A percentile compares a stretch with the other conserved stretches of the same genome.
Conservation (phyloP, 2,329 filamentous ascomycete species). For the Boeremia exigua region DNA sequence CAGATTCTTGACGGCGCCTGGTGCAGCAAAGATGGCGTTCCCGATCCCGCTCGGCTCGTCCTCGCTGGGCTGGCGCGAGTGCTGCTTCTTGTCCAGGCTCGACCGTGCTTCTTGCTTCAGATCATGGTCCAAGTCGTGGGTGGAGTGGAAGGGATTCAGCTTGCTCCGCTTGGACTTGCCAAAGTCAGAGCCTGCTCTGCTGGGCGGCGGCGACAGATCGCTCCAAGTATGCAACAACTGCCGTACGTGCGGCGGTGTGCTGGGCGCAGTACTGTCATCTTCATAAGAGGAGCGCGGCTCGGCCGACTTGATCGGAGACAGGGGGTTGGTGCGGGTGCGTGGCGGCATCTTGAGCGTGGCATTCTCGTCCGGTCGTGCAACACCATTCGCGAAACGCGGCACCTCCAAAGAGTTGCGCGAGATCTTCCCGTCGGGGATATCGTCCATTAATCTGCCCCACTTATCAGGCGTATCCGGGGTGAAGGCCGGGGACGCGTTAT, state of each 20-base stretch:
- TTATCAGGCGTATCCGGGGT: conserved; percentile 53
- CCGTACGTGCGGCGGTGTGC: conserved; percentile 42
- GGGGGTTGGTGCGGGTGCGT: conserved; percentile 21
- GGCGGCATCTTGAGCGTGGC: conserved; percentile 30
- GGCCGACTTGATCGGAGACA: conserved; percentile 30
- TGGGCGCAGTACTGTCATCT: conserved; percentile 48
- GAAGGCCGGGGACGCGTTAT: conserved; percentile 45
- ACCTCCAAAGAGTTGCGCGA: conserved; percentile 36
- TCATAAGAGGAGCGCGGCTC: conserved; percentile 50
- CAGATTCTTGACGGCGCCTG: conserved; percentile 41
- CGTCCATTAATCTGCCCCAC: conserved; percentile 39
- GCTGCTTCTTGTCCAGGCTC: conserved; percentile 32
- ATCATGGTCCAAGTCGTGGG: conserved; percentile 37
- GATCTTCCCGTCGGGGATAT: conserved; percentile 25
- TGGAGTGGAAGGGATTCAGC: conserved; percentile 50
- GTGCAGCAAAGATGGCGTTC: conserved; percentile 40
- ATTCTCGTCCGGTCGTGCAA: conserved; percentile 23
- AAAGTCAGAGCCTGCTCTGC: conserved; percentile 38
- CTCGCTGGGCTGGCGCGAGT: conserved; percentile 39
- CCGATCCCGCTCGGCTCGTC: conserved; percentile 43
- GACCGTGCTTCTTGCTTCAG: conserved; percentile 27
- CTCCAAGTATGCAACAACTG: conserved; percentile 42
- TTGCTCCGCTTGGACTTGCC: conserved; percentile 48
- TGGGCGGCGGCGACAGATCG: conserved; percentile 46
- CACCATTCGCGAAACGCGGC: conserved; percentile 27